Base-by-base conservation (phyloP, 169 alveolate species). In the Plasmodium fragile region DNA sequence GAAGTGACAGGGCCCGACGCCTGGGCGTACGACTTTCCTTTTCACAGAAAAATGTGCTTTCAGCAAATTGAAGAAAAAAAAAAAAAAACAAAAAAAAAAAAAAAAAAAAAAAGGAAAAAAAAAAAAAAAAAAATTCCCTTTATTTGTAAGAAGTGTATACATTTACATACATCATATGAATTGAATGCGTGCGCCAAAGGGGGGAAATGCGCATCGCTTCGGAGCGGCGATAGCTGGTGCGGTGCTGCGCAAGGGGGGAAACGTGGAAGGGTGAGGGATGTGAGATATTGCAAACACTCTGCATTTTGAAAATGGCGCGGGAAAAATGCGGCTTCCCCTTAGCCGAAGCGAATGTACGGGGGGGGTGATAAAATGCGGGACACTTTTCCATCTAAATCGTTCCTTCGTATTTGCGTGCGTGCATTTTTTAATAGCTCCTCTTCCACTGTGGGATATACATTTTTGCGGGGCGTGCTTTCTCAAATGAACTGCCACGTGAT, bases 11-110 rank as follows among this genome's bases (percentile, higher is more conserved):
- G 75, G 75, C 39, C 30, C 36, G 36, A 65, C n/a, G 75, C n/a
- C 30, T 65, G 75, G 75, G 75, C 36, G 75, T 65, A 65, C 36
- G 75, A 65, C 36, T 65, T 65, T 65, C 75, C 36, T 65, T 65
- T 65, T 65, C 75, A 65, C 75, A 65, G 8, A 65, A 65, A 65
- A 65, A 65, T 49, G 59, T 49, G 59, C 59, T 49, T 49, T 49
- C 59, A 49, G 59, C 59, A 49, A 49, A 49, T 13, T 49, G 22
- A 13, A 49, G 13, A 49, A 49, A 49, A 49, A 13, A 49, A 49
- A 13, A 49, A 49, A 49, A 49, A 41, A 36, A 36, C 2, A 36
- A n/a, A n/a, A n/a, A n/a, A n/a, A n/a, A n/a, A n/a, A n/a, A n/a
- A n/a, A n/a, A 13, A 49, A 49, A 49, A 49, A 49, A 49, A 13